Base-by-base conservation (phyloP, 139 green algal genomes). In the Picochlorum sp. region DNA sequence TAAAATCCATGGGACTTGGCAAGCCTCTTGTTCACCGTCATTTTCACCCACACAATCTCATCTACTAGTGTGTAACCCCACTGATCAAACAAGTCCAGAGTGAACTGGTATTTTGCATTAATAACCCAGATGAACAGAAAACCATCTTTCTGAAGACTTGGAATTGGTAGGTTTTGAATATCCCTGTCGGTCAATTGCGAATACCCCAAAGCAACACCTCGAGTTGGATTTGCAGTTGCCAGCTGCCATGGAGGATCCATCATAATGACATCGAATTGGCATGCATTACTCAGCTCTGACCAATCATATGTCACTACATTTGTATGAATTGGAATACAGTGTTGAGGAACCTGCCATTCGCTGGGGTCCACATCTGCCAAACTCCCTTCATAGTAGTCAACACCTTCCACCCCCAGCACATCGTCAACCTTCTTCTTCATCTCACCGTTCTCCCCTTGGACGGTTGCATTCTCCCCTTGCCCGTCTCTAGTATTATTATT, bases 221-320 rank as follows among this genome's bases (percentile, higher is more conserved):
- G 69, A 0, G 89, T 95, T 14, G 89, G 89, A 61, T 95, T 95
- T 35, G 85, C 79, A 2, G 89, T 95, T n/a, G 89, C 89, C 18
- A 96, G 75, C 77, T 94, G 86, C 89, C 89, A 96, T 1, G 89
- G 88, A 9, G 89, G 89, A 64, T 96, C 89, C 86, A 95, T 94
- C 88, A 96, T 91, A 33, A 96, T 85, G 14, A 83, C 78, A 41
- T 87, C 80, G 55, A 87, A 87, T 22, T 79, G 61, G 26, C 26
- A 33, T 29, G 47, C 47, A 20, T 53, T 9, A 5, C 12, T 50
- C 22, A 96, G 74, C 6, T 20, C 49, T 4, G 51, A 49, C 86
- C 86, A 96, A 75, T 95, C 81, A 64, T 90, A 95, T 5, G 79
- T 91, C 0, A 71, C 87, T 2, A 96, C 89, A 67, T 96, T 90